Conservation (phyloP, 2,329 filamentous ascomycete species). For the Rhynchosporium agropyri region DNA sequence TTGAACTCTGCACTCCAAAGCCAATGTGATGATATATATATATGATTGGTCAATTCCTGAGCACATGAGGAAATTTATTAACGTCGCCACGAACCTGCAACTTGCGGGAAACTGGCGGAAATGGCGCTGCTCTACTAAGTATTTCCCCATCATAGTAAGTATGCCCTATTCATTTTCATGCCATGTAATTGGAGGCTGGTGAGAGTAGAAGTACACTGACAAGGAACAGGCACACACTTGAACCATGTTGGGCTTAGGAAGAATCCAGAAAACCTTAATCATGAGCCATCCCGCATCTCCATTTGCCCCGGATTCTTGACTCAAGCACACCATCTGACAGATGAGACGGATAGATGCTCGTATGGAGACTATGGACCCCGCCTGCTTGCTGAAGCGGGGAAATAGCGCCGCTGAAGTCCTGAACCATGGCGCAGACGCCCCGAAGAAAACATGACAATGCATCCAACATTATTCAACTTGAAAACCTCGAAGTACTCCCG, state of each 20-base stretch:
- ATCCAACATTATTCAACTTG: not conserved
- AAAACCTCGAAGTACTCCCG: not conserved
- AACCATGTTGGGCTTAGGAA: no score
- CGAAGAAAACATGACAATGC: not conserved
- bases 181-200: no score
- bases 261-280: no score
- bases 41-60: not conserved
- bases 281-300: not conserved
- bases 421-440: not conserved
- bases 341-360: no score
- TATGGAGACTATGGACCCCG: not conserved
- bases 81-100: not conserved
- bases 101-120: not conserved
- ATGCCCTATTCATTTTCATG: no score
- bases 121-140: not conserved
- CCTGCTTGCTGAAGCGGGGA: conserved; percentile 3
- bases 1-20: not conserved
- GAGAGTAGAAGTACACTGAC: not conserved
- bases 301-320: not conserved
- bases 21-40: not conserved
- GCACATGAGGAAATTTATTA: not conserved
- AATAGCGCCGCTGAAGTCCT: not conserved
- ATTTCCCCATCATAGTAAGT: no score
- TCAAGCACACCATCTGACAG: no score
- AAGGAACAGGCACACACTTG: no score